Conservation (phyloP, 108 stramenopile genomes). For the Cyclotella sp. region DNA sequence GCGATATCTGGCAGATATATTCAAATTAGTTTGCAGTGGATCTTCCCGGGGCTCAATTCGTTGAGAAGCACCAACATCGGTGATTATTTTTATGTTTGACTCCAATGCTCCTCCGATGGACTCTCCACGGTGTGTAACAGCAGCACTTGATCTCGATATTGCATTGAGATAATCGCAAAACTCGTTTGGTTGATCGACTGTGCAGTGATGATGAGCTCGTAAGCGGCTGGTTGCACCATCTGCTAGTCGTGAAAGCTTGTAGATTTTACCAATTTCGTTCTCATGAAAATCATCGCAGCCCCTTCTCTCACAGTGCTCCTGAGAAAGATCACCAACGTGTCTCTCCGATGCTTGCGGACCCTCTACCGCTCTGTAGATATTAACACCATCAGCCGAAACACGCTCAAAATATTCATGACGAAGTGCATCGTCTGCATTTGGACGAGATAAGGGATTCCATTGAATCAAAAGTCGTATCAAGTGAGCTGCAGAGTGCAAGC, state of each 20-base stretch:
- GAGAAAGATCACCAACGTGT: too few species aligned
- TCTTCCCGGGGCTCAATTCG: not conserved
- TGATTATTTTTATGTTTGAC: not conserved
- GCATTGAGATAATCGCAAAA: constrained; percentile 34
- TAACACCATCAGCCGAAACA: not conserved
- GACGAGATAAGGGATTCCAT: constrained; percentile 80
- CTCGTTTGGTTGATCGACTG: constrained; percentile 21
- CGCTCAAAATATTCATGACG: constrained; percentile 69
- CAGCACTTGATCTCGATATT: not conserved
- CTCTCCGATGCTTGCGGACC: too few species aligned
- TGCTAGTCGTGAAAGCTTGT: not conserved
- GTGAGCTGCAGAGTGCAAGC: not conserved
- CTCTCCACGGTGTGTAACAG: not conserved
- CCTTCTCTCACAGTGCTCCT: too few species aligned
- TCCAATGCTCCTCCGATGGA: not conserved
- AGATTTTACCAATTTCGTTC: not conserved
- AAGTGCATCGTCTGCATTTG: constrained; percentile 69
- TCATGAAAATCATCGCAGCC: too few species aligned
- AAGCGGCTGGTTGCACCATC: not conserved
- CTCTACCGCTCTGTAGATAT: too few species aligned
- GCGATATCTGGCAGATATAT: constrained; percentile 1
- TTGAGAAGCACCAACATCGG: not conserved
- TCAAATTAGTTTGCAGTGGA: constrained; percentile 1
- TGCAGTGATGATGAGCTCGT: not conserved
- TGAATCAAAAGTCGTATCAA: constrained; percentile 28